Evolutionary conservation across 2,329 filamentous ascomycete genomes (phyloP), one percentile per base, ranked within the genome.

Genomic region (Aspergillus novoparasiticus): DNA sequence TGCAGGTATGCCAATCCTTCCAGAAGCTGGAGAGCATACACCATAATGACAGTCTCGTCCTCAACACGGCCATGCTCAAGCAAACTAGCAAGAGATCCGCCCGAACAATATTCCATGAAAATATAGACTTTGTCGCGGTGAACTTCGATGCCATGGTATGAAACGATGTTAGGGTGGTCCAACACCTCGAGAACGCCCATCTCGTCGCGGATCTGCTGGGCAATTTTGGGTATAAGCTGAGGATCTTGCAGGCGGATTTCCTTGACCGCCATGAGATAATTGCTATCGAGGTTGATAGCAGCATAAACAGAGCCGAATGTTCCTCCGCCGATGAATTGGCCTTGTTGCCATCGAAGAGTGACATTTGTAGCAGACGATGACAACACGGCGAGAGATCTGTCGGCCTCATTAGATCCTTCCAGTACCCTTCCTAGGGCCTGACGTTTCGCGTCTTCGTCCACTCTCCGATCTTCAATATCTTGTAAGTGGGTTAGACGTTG

Each of bases 111-210:
- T 78, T 99, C 95, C 95, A 99, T 99, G 77, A 99, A 99, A 69
- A 99, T 97, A 79, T 98, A 99, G n/a, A 99, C 95, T 75, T 97
- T 95, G 83, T 99, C 95, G 66, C 95, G 88, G 79, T 99, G 95
- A 3, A 97, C 95, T 78, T 99, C 95, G 73, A 99, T 98, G 63
- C 95, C 95, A 74, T 95, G 95, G 79, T 99, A 99, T 11, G 93
- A 94, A 26, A 99, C 96, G 65, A 99, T 92, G 75, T 99, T 99
- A 26, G 95, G 95, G 75, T 99, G 95, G 73, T 99, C 94, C 53
- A 99, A 85, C 1, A 97, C 91, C 78, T 98, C 94, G 56, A 99
- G 82, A 6, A 99, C 94, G 58, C 91, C 90, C 94, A 99, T 98
- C 77, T 99, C 95, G 73, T 99, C 95, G 66, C 90, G 89, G 75